These are phyloP conservation scores for Phanerochaete sordida DNA, from an alignment of 768 basidiomycete species.

Conservation along the genomic window DNA sequence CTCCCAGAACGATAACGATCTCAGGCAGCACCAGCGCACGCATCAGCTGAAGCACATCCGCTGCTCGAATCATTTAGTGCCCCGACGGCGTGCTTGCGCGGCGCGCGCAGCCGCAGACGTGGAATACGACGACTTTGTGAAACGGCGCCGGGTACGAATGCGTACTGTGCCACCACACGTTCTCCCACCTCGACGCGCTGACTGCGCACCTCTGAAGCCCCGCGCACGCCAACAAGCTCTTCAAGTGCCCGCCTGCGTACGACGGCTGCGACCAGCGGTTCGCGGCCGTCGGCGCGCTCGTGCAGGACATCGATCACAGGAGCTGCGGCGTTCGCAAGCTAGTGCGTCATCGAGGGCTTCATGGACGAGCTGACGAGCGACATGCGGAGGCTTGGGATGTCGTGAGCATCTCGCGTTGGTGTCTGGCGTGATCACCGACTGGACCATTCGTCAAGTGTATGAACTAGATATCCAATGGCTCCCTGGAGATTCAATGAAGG, in stretches of 20 bases:
- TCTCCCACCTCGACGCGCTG: constrained; percentile 38
- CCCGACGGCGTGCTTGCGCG: too few species aligned
- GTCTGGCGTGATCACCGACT: too few species aligned
- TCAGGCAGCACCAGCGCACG: constrained; percentile 42
- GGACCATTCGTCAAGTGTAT: too few species aligned
- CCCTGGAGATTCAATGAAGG: too few species aligned
- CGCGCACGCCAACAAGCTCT: constrained; percentile 47
- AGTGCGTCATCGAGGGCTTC: constrained; percentile 31
- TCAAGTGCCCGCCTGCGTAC: constrained; percentile 46
- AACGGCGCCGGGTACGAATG: constrained; percentile 54
- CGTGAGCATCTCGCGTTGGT: too few species aligned
- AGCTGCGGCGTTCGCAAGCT: constrained; percentile 53
- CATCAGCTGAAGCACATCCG: constrained; percentile 40
- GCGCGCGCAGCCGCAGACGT: too few species aligned
- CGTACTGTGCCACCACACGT: constrained; percentile 51
- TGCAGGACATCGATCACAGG: constrained; percentile 65
- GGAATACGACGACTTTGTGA: constrained; percentile 18
- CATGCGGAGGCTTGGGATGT: too few species aligned
- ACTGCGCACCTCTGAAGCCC: constrained; percentile 68
- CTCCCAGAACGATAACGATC: constrained; percentile 40
- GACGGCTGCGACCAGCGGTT: constrained; percentile 41
- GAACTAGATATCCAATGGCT: too few species aligned
- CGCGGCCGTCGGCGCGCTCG: constrained; percentile 51
- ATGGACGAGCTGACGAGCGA: constrained; percentile 28
- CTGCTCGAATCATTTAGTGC: constrained; percentile 35